phyloP scores from a whole-genome alignment of 768 basidiomycete genomes.

The Lactarius evosmus region DNA sequence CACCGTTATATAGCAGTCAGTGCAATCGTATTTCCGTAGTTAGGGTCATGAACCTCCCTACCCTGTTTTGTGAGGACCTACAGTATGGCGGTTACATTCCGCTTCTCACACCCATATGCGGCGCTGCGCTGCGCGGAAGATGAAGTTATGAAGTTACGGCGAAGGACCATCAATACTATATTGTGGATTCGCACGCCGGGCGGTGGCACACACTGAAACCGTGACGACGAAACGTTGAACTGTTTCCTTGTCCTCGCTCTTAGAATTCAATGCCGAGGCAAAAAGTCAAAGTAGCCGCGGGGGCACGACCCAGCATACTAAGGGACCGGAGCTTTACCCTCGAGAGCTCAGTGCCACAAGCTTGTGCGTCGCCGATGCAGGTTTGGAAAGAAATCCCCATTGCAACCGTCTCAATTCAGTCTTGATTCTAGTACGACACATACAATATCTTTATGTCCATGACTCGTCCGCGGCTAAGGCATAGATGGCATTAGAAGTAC shows the following conservation, averaged over 20 bases:
- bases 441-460: too few species aligned
- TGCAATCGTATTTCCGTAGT: background rate
- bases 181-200: background rate
- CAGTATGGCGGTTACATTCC: background rate
- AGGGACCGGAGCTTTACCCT: background rate
- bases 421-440: background rate
- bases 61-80: background rate
- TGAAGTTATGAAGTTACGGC: background rate
- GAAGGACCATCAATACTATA: background rate
- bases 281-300: background rate
- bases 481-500: background rate
- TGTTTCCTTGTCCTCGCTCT: background rate
- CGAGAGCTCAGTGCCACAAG: background rate
- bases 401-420: background rate
- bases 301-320: background rate
- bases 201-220: background rate
- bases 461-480: background rate
- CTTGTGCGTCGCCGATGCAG: background rate
- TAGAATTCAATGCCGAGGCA: background rate
- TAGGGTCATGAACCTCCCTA: background rate
- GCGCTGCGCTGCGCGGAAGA: background rate
- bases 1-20: background rate
- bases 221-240: background rate
- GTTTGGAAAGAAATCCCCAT: background rate
- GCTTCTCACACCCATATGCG: background rate